phyloP scores from a whole-genome alignment of 176 grass and related monocot genomes.

The Oryza officinalis region DNA sequence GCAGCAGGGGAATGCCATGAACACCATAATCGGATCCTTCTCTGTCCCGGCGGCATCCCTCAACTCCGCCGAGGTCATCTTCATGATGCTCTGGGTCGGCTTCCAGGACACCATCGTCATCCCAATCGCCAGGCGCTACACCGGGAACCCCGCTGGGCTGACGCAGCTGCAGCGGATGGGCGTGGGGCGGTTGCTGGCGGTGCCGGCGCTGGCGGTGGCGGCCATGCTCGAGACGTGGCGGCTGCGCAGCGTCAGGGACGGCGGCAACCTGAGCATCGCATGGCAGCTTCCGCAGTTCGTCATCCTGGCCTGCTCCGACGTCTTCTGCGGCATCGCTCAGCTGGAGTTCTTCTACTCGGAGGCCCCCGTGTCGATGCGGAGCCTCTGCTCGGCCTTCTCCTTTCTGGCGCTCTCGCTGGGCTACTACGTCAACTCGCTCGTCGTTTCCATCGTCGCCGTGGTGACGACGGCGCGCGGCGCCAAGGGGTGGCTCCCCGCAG shows the following conservation, averaged over 20 bases:
- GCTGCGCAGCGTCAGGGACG: constrained; percentile 40
- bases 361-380: constrained; percentile 63
- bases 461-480: constrained; percentile 26
- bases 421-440: constrained; percentile 78
- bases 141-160: constrained; percentile 55
- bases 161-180: constrained; percentile 81
- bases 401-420: constrained; percentile 75
- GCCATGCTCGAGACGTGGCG: constrained; percentile 56
- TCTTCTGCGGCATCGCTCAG: constrained; percentile 79
- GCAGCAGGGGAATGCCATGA: constrained; percentile 79
- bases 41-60: constrained; percentile 74
- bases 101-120: constrained; percentile 67
- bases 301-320: constrained; percentile 67
- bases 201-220: constrained; percentile 57
- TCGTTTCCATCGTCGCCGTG: constrained; percentile 41
- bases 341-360: constrained; percentile 78
- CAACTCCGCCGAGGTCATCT: constrained; percentile 66
- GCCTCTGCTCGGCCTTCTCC: constrained; percentile 60
- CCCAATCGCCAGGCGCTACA: constrained; percentile 50
- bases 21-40: constrained; percentile 66
- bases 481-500: constrained; percentile 65
- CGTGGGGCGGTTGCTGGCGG: constrained; percentile 52
- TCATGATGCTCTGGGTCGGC: constrained; percentile 66
- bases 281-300: constrained; percentile 83
- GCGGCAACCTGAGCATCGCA: constrained; percentile 57